phyloP scores from a whole-genome alignment of 805 yeast genomes.

The Candida patagonica region DNA sequence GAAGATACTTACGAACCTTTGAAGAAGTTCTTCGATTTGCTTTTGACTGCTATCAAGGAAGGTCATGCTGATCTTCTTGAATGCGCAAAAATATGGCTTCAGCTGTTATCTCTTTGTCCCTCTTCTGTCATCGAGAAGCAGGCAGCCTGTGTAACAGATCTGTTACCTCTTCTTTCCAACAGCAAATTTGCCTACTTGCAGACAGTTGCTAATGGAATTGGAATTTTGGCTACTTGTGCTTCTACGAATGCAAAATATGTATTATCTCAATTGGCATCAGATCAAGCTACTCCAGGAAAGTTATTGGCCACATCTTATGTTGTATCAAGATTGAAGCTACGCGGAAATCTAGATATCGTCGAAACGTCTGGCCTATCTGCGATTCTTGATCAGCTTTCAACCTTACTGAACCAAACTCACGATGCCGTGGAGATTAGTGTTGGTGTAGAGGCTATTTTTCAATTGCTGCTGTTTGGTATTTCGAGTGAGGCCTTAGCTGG shows the following conservation, averaged over 20 bases:
- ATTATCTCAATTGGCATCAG: conserved; percentile 5
- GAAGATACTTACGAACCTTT: conserved; percentile 8
- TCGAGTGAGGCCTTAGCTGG: conserved; percentile 8
- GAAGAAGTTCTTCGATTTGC: conserved; percentile 24
- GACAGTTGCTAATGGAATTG: conserved; percentile 38
- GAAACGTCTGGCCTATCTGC: not conserved
- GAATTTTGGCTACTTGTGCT: conserved; percentile 22
- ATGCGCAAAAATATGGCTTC: conserved; percentile 13
- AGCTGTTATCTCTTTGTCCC: conserved; percentile 16
- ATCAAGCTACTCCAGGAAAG: conserved; percentile 11
- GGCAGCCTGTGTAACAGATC: not conserved
- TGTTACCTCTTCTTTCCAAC: conserved; percentile 1
- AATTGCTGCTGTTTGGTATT: conserved; percentile 34
- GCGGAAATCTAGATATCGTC: conserved; percentile 17
- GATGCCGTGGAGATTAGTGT: conserved; percentile 11
- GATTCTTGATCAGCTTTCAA: not conserved
- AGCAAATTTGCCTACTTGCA: conserved; percentile 11
- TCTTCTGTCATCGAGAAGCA: conserved; percentile 9
- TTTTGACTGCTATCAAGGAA: conserved; percentile 29
- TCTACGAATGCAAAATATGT: conserved; percentile 1
- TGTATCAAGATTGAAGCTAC: conserved; percentile 31
- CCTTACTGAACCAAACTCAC: not conserved
- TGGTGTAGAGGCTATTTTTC: conserved; percentile 25
- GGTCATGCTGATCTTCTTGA: conserved; percentile 6
- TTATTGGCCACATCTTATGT: conserved; percentile 36